Conservation (phyloP, 2,329 filamentous ascomycete species). For the Ophiocordyceps camponoti-rufipedis region DNA sequence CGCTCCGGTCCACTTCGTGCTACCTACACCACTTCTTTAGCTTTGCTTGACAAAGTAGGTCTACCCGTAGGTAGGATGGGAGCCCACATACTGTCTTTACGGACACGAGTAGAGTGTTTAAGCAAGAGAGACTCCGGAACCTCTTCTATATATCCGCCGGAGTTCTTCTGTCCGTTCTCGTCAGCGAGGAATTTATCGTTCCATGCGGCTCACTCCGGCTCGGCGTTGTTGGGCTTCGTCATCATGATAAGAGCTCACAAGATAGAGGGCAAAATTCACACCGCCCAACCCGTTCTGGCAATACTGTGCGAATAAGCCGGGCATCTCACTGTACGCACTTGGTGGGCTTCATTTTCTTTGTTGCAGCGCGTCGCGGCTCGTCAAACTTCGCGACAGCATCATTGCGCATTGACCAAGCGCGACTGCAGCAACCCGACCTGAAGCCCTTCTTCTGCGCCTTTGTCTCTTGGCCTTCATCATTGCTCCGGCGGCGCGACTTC, state of each 20-base stretch:
- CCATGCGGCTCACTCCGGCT: no score
- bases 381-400: slow-evolving; percentile 4
- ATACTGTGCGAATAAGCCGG: background rate
- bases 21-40: no score
- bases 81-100: no score
- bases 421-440: background rate
- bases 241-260: no score
- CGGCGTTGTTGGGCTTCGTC: background rate
- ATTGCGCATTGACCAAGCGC: background rate
- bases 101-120: no score
- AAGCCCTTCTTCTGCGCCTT: background rate
- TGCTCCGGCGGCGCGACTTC: background rate
- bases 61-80: no score
- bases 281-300: slow-evolving; percentile 8
- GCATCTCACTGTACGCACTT: background rate
- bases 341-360: background rate
- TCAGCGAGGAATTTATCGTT: no score
- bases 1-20: no score
- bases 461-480: background rate
- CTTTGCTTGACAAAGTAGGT: no score
- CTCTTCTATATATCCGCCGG: no score
- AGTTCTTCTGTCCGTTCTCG: no score
- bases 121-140: no score
- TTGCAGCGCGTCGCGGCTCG: slow-evolving; percentile 4
- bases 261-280: slow-evolving; percentile 10